A percentile compares a stretch with the other conserved stretches of the same genome.
Conservation (phyloP, 1,284 basidiomycete genomes). For the Ceratobasidium theobromae region DNA sequence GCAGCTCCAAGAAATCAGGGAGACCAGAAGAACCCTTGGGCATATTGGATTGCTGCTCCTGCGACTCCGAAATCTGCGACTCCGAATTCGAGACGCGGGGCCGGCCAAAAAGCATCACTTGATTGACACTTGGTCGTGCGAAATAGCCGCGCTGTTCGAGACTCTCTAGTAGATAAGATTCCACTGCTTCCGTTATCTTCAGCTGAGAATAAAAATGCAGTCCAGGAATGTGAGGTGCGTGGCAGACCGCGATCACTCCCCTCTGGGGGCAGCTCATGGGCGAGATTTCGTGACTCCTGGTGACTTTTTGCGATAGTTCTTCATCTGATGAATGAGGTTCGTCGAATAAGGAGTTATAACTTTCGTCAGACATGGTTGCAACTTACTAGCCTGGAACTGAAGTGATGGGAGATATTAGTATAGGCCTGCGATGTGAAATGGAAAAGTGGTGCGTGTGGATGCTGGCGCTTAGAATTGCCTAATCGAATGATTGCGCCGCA, state of each 20-base stretch:
- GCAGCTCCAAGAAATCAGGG: constrained; percentile 55
- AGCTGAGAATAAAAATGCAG: constrained; percentile 61
- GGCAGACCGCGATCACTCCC: constrained; percentile 39
- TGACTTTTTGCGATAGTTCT: neutral
- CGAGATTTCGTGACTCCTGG: neutral
- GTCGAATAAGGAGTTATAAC: constrained; percentile 34
- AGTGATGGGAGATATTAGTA: too few species aligned
- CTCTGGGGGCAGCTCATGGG: neutral
- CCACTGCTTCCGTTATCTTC: constrained; percentile 53
- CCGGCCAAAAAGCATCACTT: constrained; percentile 76
- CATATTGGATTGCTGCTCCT: neutral
- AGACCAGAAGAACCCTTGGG: constrained; percentile 47
- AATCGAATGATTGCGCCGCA: too few species aligned
- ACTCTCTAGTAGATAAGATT: constrained; percentile 52
- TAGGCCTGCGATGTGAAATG: too few species aligned
- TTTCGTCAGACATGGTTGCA: constrained; percentile 29
- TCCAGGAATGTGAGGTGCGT: constrained; percentile 59
- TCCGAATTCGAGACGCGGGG: constrained; percentile 8
- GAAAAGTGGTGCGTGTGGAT: too few species aligned
- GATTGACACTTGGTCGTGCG: constrained; percentile 53
- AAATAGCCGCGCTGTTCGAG: constrained; percentile 62
- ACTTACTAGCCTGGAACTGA: too few species aligned
- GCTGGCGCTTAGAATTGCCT: too few species aligned
- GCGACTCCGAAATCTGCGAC: constrained; percentile 14
- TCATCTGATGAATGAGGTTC: constrained; percentile 30